Evolutionary conservation across 2,329 filamentous ascomycete genomes (phyloP), one percentile per base, ranked within the genome.

Genomic region (Capronia epimyces): DNA sequence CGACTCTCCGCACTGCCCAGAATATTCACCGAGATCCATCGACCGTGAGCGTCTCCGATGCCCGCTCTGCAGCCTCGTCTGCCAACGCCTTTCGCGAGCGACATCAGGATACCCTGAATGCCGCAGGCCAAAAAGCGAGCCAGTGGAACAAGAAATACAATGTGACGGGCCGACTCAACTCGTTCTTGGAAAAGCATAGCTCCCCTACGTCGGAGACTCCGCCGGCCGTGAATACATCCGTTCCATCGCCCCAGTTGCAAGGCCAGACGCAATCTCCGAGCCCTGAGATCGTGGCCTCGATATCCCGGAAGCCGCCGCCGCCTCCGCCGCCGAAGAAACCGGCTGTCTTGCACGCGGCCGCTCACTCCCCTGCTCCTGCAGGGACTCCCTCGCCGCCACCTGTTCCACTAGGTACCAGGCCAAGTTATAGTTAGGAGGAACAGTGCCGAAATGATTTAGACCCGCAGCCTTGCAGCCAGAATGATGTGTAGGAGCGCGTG

Each of bases 31-130:
- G 78, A 56, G 75, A 85, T 59, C 81, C 82, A 1, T 76, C 78
- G 2, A 78, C 78, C 1, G 79, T 84, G 1, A 82, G 80, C 0
- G 57, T 82, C 2, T 69, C 78, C 3, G 81, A 87, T 61, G 74
- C 78, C 7, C 74, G 72, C 52, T 68, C 73, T 32, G 78, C 81
- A 12, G 83, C 79, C 1, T 73, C 74, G 22, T 85, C 81, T 31
- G 77, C 78, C 32, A 83, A 81, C 55, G 68, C 73, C 24, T 86
- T 89, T 65, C 81, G 82, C 12, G 80, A 87, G 63, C 71, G 83
- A 22, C 83, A 88, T 60, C 80, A 83, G 2, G 83, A 84, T 15
- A 81, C 87, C 64, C 78, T 86, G 4, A 76, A 79, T 1, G 69
- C 78, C 4, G 83, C 83, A 0, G 73, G 76, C 60, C 71, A 75